Base-by-base conservation (phyloP, 306 rosid genomes). In the Quercus alba region DNA sequence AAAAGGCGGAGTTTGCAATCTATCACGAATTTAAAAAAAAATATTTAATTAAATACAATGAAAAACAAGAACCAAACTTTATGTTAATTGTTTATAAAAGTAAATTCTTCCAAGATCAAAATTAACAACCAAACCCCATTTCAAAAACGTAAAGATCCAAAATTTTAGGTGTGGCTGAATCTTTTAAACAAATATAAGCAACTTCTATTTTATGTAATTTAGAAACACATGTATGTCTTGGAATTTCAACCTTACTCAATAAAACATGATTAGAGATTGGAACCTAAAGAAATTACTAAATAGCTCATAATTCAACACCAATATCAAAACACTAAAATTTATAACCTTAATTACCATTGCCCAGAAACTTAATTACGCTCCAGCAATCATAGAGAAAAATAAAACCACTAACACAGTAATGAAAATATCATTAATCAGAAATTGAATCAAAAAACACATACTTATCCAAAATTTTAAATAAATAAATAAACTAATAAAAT, bases 401-500 rank as follows among this genome's bases (percentile, higher is more conserved):
- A 41, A 41, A 67, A 18, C 70, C 46, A 35, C n/a, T n/a, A 35
- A 33, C 17, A 38, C 12, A 18, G 4, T 12, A 68, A 9, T 33
- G 6, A 19, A 13, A n/a, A 31, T 19, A 35, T 33, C 52, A 68
- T 18, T 35, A 33, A 31, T 9, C 72, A 68, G 25, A 33, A 19
- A 68, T 17, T 67, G 14, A 58, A 6, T 20, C 1, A 67, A 33
- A 66, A 33, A 33, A 3, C 35, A 6, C 19, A 9, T 9, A 31
- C 38, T 25, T 6, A 13, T 26, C 8, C 46, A 41, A 41, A 41
- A 30, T 7, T 30, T 41, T 55, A 41, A 77, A 76, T 57, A 38
- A 83, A 38, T 38, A 75, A 62, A 72, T 70, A 38, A 28, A 58
- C 21, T 49, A 26, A 79, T 73, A 30, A 46, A 72, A 55, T 56